A percentile compares a stretch with the other conserved stretches of the same genome.
Conservation (phyloP, 83 land plant species). For the Picea abies region DNA sequence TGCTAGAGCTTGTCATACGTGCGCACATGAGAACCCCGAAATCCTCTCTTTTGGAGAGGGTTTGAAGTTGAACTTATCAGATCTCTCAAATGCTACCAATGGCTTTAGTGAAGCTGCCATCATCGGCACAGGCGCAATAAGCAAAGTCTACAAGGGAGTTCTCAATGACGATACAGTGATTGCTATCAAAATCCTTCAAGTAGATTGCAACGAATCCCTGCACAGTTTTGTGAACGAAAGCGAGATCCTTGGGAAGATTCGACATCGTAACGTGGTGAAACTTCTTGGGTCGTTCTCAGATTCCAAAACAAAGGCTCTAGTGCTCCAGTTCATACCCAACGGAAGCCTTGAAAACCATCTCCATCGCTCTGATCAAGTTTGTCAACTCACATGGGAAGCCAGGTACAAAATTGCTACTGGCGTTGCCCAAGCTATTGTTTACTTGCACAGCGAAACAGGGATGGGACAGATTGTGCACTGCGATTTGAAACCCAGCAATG, state of each 20-base stretch:
- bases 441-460: slow-evolving; percentile 17
- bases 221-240: slow-evolving; percentile 31
- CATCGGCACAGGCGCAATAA: slow-evolving; percentile 19
- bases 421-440: slow-evolving; percentile 25
- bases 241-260: slow-evolving; percentile 16
- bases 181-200: slow-evolving; percentile 26
- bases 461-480: slow-evolving; percentile 16
- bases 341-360: slow-evolving; percentile 19
- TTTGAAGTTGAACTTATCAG: too few species aligned
- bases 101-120: slow-evolving; percentile 10
- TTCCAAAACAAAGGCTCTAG: slow-evolving; percentile 22
- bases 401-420: slow-evolving; percentile 18
- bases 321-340: slow-evolving; percentile 15
- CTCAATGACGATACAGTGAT: slow-evolving; percentile 1
- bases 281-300: slow-evolving; percentile 12
- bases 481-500: slow-evolving; percentile 27
- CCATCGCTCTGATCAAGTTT: not conserved
- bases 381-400: not conserved
- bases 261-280: slow-evolving; percentile 31
- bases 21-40: too few species aligned
- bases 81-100: slow-evolving; percentile 9
- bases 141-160: slow-evolving; percentile 18
- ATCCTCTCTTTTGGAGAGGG: too few species aligned
- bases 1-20: too few species aligned
- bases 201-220: not conserved